Percentiles rank a stretch among this genome's conserved stretches.
phyloP scores from a whole-genome alignment of 345 rosid species.

The Rhodamnia rubescens region DNA sequence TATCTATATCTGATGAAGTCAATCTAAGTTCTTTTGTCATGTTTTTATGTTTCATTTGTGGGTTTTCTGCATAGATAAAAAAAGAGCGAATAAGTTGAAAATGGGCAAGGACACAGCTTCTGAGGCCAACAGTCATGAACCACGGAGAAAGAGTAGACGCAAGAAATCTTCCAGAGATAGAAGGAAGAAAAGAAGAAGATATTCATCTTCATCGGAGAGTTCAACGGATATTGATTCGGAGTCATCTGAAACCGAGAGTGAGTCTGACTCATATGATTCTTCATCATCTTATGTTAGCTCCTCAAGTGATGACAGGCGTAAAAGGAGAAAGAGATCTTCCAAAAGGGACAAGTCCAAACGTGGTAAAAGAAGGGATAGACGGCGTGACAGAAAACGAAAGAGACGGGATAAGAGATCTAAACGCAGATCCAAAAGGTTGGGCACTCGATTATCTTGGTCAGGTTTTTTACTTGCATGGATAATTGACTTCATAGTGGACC shows the following conservation, averaged over 20 bases:
- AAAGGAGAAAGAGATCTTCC: conserved; percentile 67
- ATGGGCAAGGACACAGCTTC: conserved; percentile 32
- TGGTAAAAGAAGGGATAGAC: conserved; percentile 61
- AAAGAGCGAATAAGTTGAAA: conserved; percentile 38
- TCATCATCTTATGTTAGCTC: conserved; percentile 72
- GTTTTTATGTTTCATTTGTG: not conserved
- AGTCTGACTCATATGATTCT: conserved; percentile 52
- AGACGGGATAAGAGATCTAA: conserved; percentile 60
- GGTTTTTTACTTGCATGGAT: not conserved
- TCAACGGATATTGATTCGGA: not conserved
- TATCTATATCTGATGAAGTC: not conserved
- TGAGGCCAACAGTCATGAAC: conserved; percentile 28
- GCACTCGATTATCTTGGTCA: not conserved
- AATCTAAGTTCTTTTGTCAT: not conserved
- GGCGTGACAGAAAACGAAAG: conserved; percentile 66
- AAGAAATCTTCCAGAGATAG: conserved; percentile 65
- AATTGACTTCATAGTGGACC: not conserved
- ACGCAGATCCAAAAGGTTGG: conserved; percentile 72
- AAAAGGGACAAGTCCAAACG: conserved; percentile 64
- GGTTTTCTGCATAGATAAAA: conserved; percentile 31
- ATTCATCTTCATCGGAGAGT: conserved; percentile 19
- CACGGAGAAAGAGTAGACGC: conserved; percentile 42
- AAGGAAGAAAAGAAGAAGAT: conserved; percentile 65
- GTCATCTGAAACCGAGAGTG: conserved; percentile 62
- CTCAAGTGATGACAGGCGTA: conserved; percentile 81